These are phyloP conservation scores for Geosmithia morbida DNA, from an alignment of 2,329 filamentous ascomycete species.

Conservation along the genomic window DNA sequence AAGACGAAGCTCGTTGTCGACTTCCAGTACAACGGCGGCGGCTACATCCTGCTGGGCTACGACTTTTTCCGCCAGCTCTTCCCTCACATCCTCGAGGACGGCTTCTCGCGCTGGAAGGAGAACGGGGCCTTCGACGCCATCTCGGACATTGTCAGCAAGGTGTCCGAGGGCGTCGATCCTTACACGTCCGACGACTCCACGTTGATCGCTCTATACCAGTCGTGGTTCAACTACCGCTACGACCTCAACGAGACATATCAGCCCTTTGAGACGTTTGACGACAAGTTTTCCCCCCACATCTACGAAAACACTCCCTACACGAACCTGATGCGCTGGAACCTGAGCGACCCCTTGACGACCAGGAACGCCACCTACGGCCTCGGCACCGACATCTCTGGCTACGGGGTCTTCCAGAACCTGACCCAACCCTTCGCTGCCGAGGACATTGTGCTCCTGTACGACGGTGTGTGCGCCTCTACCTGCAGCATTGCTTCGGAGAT, in stretches of 20 bases:
- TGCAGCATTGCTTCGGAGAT: conserved; percentile 44
- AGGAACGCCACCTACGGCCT: conserved; percentile 16
- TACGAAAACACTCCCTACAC: background rate
- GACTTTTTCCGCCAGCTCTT: conserved; percentile 30
- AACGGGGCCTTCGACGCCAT: conserved; percentile 4
- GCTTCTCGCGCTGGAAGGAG: background rate
- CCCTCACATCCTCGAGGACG: conserved; percentile 6
- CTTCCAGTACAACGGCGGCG: conserved; percentile 45
- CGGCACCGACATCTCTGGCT: conserved; percentile 29
- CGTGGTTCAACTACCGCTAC: background rate
- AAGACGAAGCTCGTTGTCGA: conserved; percentile 52
- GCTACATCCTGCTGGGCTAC: conserved; percentile 28
- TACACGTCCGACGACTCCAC: background rate
- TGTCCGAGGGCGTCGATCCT: background rate
- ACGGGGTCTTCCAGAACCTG: conserved; percentile 9
- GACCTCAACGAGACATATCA: background rate
- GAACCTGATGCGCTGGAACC: conserved; percentile 1
- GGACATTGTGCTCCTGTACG: conserved; percentile 28
- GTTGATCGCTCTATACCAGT: background rate
- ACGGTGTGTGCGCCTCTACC: conserved; percentile 44
- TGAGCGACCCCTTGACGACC: conserved; percentile 15
- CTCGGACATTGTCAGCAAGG: conserved; percentile 6
- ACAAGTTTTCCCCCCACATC: background rate
- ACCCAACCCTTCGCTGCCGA: conserved; percentile 17
- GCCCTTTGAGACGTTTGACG: background rate